These are phyloP conservation scores for Exophiala sp. DNA, from an alignment of 2,329 filamentous ascomycete species.

Conservation along the genomic window DNA sequence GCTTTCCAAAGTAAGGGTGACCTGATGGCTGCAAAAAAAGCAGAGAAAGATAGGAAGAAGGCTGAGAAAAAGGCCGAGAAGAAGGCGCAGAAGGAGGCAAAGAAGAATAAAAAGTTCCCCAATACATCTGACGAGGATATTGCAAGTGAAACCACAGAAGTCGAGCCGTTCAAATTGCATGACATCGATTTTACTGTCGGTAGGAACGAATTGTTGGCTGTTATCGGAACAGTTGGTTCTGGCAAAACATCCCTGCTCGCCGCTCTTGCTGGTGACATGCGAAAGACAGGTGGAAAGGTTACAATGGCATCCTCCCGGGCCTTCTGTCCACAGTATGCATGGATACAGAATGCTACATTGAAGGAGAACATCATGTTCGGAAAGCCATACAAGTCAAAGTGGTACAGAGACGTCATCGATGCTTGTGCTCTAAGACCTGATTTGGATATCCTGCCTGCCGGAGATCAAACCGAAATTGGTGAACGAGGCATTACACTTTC, in stretches of 20 bases:
- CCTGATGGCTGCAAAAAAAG: constrained; percentile 38
- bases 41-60: constrained; percentile 46
- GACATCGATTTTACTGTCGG: constrained; percentile 41
- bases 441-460: constrained; percentile 86
- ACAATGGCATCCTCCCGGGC: constrained; percentile 74
- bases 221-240: constrained; percentile 85
- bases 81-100: constrained; percentile 31
- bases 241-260: constrained; percentile 88
- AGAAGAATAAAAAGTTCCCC: constrained; percentile 31
- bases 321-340: constrained; percentile 94
- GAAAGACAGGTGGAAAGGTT: constrained; percentile 70
- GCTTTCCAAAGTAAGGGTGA: constrained; percentile 33
- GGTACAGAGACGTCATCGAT: constrained; percentile 81
- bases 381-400: constrained; percentile 67
- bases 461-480: constrained; percentile 87
- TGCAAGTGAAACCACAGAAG: constrained; percentile 25
- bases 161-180: constrained; percentile 41
- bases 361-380: constrained; percentile 90
- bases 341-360: constrained; percentile 91
- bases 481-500: constrained; percentile 94
- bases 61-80: constrained; percentile 41
- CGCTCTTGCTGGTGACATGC: constrained; percentile 90
- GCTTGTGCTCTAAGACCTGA: constrained; percentile 83
- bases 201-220: constrained; percentile 56
- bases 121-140: constrained; percentile 27